These are phyloP conservation scores for Candida sojae DNA, from an alignment of 1,139 yeast genomes.

Conservation along the genomic window DNA sequence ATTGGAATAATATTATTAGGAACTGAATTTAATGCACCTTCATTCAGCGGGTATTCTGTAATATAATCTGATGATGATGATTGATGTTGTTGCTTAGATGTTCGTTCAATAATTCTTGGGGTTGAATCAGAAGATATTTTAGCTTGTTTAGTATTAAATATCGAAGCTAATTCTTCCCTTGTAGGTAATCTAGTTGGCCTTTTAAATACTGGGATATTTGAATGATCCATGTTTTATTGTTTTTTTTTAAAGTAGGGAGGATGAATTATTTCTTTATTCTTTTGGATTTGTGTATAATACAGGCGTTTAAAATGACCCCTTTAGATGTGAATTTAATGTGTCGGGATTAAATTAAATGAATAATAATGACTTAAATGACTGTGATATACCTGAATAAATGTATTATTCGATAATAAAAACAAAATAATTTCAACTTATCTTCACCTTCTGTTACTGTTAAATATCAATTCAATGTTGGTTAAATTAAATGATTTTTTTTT, in stretches of 20 bases:
- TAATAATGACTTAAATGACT: no score
- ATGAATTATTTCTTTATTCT: no score
- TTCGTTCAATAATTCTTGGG: conserved; percentile 10
- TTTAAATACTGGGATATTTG: conserved; percentile 12
- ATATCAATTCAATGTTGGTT: background rate
- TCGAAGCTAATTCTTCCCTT: conserved; percentile 15
- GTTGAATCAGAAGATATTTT: conserved; percentile 11
- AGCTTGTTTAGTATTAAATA: conserved; percentile 13
- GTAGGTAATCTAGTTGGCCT: conserved; percentile 15
- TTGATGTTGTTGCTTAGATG: conserved; percentile 5
- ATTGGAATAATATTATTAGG: conserved; percentile 44
- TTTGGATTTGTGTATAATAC: background rate
- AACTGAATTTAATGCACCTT: conserved; percentile 27
- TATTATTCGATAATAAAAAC: no score
- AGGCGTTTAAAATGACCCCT: background rate
- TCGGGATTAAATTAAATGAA: no score
- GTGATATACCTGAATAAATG: no score
- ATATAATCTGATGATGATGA: conserved; percentile 10
- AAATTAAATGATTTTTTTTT: conserved; percentile 1
- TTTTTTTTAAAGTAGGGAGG: background rate
- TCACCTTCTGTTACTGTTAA: no score
- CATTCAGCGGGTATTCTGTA: conserved; percentile 1
- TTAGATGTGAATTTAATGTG: no score
- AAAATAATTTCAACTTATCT: no score
- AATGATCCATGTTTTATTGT: conserved; percentile 13